Evolutionary conservation across 2,329 filamentous ascomycete genomes (phyloP).

Genomic region (Gremmenia infestans): DNA sequence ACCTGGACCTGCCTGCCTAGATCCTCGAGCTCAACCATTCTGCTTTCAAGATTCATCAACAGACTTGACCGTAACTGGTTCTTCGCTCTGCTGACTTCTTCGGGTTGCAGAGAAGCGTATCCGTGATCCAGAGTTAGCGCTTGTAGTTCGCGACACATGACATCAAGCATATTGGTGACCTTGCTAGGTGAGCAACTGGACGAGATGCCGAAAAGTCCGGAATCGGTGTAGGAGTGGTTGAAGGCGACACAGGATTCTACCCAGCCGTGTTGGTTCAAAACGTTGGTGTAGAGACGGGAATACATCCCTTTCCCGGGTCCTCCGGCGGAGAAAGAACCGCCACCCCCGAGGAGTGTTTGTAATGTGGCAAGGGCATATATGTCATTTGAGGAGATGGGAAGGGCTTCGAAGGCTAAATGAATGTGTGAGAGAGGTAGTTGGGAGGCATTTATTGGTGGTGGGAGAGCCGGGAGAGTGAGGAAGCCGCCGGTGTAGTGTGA

Average conservation of each 20-base stretch:
- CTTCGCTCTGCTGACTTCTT: constrained; percentile 88
- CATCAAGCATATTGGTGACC: constrained; percentile 81
- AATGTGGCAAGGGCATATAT: constrained; percentile 95
- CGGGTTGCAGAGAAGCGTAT: constrained; percentile 63
- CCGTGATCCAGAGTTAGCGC: constrained; percentile 72
- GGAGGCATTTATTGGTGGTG: constrained; percentile 71
- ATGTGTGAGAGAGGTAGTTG: constrained; percentile 84
- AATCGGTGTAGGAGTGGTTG: constrained; percentile 96
- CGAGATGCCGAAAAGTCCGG: constrained; percentile 89
- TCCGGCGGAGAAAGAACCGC: constrained; percentile 93
- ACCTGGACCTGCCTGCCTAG: constrained; percentile 92
- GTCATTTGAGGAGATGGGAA: constrained; percentile 83
- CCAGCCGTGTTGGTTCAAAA: constrained; percentile 96
- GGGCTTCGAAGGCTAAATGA: constrained; percentile 90
- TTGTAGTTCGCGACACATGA: constrained; percentile 88
- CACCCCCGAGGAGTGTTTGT: constrained; percentile 91
- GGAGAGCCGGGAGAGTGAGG: constrained; percentile 75
- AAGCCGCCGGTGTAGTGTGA: constrained; percentile 93
- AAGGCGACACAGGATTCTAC: constrained; percentile 94
- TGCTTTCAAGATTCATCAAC: constrained; percentile 94
- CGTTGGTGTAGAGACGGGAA: constrained; percentile 93
- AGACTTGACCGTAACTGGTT: constrained; percentile 88
- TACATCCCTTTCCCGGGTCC: constrained; percentile 99
- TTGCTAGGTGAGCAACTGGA: constrained; percentile 77
- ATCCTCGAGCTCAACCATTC: constrained; percentile 97